Base-by-base conservation (phyloP, 345 rosid genomes). In the Ceriops tagal region DNA sequence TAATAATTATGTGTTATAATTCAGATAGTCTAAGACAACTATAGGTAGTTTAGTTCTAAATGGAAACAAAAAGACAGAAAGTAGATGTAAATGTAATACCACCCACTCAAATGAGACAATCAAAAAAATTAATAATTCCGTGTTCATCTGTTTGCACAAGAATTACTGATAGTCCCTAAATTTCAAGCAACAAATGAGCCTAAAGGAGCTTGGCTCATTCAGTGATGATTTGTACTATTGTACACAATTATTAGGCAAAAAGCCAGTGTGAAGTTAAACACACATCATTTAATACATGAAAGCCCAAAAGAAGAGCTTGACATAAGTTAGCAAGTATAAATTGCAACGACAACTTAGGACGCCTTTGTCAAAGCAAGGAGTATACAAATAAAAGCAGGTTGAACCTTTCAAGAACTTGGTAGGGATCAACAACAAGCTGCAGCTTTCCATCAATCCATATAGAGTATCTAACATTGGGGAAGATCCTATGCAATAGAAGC, bases 361-460 rank as follows among this genome's bases (percentile, higher is more conserved):
- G 3, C 27, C 46, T 27, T 34, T 52, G 11, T 27, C 51, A 43
- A 43, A 31, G 27, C 27, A 35, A 20, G 43, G 35, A 6, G 4
- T 49, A 35, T 9, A 22, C 28, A 26, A n/a, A 57, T 26, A 75
- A 64, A 75, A 70, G 59, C 49, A 24, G 32, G 53, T 62, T 55
- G 35, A 72, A 90, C 96, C 96, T 90, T 80, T 90, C 96, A 61
- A 92, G 92, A 77, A 90, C 69, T 83, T 92, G 88, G 75, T 90
- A 92, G 13, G 98, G 98, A 81, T 92, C 96, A 75, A 81, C 78
- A 65, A 90, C 89, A 80, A 90, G 93, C 82, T 85, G 79, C 66
- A 92, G 96, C 83, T 92, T 92, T 35, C 95, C 98, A 75, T 92
- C 96, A 77, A 90, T 82, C 98, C 96, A 92, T 69, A 90, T 79